Base-by-base conservation (phyloP, 2,329 filamentous ascomycete genomes). In the Fusarium praegraminearum region DNA sequence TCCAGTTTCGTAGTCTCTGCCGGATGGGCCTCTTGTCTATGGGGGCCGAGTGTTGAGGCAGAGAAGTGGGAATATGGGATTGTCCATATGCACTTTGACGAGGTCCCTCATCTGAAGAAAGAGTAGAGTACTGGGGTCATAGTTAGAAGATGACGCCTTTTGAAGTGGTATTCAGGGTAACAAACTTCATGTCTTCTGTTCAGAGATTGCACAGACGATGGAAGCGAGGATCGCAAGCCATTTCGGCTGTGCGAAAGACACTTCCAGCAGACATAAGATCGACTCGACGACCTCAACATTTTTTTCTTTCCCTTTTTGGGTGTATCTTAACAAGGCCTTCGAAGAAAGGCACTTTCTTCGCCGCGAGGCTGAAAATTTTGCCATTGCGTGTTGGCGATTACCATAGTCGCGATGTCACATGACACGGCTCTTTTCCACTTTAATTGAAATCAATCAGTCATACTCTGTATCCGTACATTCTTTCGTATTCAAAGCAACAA, bases 261-360 rank as follows among this genome's bases (percentile, higher is more conserved):
- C 58, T 71, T 75, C 73, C 77, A 75, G 60, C 79, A 80, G 30
- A 79, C 66, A 56, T 76, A 78, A n/a, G 75, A 73, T 26, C 65
- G 71, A 49, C 69, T 69, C 44, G 78, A 68, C 28, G 65, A 71
- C 53, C 73, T 74, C 55, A 81, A 66, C 76, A 79, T 82, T 28
- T 56, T 68, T 61, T 52, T 24, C 28, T 30, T 30, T 11, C 7
- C 56, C 24, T 36, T 47, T n/a, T 50, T 26, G 28, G 30, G 33
- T 43, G 18, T 46, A 32, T 46, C 16, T 32, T 38, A 63, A 43
- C n/a, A 61, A 52, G 24, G 26, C 22, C 41, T 53, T 63, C 18
- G 24, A 33, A 55, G 7, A 44, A 15, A 38, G 24, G 15, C 57
- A 55, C 33, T 54, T 15, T 36, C 43, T 41, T 32, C 41, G 44